These are phyloP conservation scores for Acer negundo DNA, from an alignment of 345 rosid species.

Conservation along the genomic window DNA sequence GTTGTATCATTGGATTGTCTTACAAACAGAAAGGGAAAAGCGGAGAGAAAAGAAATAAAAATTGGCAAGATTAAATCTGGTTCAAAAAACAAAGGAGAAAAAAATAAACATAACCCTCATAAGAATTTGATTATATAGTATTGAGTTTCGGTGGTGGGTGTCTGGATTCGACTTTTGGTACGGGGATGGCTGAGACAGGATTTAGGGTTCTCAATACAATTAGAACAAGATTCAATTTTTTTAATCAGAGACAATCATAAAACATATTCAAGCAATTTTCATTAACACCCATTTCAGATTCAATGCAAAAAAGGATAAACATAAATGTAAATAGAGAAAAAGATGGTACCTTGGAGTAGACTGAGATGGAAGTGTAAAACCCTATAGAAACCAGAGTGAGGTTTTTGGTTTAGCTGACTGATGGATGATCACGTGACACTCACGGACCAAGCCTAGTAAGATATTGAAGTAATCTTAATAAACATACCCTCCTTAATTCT, in stretches of 20 bases:
- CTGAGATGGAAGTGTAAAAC: constrained; percentile 4
- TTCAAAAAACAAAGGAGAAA: too few species aligned
- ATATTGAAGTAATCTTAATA: too few species aligned
- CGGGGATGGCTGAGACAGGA: too few species aligned
- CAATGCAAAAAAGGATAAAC: background rate
- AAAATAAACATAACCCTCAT: too few species aligned
- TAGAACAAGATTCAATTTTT: background rate
- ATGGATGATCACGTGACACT: background rate
- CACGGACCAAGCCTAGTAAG: background rate
- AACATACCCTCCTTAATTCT: too few species aligned
- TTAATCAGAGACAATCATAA: background rate
- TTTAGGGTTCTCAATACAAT: background rate
- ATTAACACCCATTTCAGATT: background rate
- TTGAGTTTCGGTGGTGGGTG: background rate
- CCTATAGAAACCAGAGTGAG: constrained; percentile 14
- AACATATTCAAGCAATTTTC: too few species aligned
- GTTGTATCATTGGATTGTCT: too few species aligned
- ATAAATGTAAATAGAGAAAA: background rate
- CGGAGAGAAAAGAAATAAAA: too few species aligned
- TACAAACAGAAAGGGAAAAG: too few species aligned
- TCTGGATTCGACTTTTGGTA: background rate
- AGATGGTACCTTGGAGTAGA: background rate
- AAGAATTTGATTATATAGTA: too few species aligned
- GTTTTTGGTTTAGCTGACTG: background rate
- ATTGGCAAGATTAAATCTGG: too few species aligned